Base-by-base conservation (phyloP, 805 yeast species). In the Wickerhamomyces rabaulensis region DNA sequence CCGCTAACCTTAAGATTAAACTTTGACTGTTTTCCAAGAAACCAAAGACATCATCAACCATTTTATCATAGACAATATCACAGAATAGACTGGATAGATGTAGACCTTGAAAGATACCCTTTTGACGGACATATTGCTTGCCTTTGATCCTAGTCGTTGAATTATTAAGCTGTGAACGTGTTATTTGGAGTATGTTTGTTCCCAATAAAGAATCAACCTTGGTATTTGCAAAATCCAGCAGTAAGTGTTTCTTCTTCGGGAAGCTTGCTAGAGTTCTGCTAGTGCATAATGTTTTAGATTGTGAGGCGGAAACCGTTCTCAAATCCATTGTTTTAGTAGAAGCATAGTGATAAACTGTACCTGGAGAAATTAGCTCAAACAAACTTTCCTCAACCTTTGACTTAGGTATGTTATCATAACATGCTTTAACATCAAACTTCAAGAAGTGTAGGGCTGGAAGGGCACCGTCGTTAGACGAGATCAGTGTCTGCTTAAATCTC, bases 21-120 rank as follows among this genome's bases (percentile, higher is more conserved):
- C 74, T 64, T 3, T 63, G 55, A 6, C 54, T 48, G 3, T 51
- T 43, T 1, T 50, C 31, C n/a, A 61, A 36, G 36, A 58, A 56
- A 13, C 57, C 52, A 53, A 55, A 54, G 41, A 52, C 50, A 3
- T 52, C 51, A 25, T 71, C 69, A 10, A 85, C 73, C 26, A 91
- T 58, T 2, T 74, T 69, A 56, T 85, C 89, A 55, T 85, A 84
- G 0, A 87, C 75, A 1, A 89, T 52, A 52, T 89, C 87, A 52
- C 95, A 89, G 31, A 91, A 70, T 6, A 82, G 68, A 1, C 86
- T 76, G 47, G 96, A 92, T 4, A 90, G 62, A 1, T 83, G 80
- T 8, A 88, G 78, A 0, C 98, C 98, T 66, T 91, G 98, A 45
- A 84, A 90, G 0, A 92, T 71, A 0, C 98, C 98, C 9, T 67